These are phyloP conservation scores for Epichloe hybrida DNA, from an alignment of 2,329 filamentous ascomycete species.

Conservation along the genomic window DNA sequence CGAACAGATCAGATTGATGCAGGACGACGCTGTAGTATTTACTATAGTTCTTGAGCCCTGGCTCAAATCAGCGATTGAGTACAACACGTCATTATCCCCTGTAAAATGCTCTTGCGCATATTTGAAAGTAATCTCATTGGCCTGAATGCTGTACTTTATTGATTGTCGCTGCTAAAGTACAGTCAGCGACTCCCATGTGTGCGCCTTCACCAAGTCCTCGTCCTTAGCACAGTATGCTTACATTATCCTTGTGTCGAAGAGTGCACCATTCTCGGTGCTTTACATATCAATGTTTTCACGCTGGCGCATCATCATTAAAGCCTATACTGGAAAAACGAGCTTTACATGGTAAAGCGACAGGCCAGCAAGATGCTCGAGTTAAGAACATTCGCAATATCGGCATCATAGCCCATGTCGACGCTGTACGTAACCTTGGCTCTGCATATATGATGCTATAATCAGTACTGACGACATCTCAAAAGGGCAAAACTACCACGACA, in stretches of 20 bases:
- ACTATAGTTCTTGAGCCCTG: too few relatives aligned
- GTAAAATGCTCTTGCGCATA: background rate
- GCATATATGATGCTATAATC: background rate
- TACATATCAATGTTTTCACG: background rate
- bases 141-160: background rate
- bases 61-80: background rate
- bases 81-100: background rate
- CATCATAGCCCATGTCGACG: conserved; percentile 97
- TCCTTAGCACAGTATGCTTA: conserved; percentile 7
- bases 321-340: background rate
- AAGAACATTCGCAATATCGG: conserved; percentile 78
- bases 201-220: background rate
- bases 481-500: conserved; percentile 94
- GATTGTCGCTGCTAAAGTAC: background rate
- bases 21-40: background rate
- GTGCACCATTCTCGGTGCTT: background rate
- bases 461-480: conserved; percentile 4
- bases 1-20: background rate
- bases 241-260: conserved; percentile 6
- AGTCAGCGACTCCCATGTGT: background rate
- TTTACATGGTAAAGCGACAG: conserved; percentile 5
- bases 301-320: background rate
- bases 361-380: conserved; percentile 15
- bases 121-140: background rate
- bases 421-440: conserved; percentile 30